Conservation (phyloP, 768 basidiomycete genomes). For the Agaricus subrufescens region DNA sequence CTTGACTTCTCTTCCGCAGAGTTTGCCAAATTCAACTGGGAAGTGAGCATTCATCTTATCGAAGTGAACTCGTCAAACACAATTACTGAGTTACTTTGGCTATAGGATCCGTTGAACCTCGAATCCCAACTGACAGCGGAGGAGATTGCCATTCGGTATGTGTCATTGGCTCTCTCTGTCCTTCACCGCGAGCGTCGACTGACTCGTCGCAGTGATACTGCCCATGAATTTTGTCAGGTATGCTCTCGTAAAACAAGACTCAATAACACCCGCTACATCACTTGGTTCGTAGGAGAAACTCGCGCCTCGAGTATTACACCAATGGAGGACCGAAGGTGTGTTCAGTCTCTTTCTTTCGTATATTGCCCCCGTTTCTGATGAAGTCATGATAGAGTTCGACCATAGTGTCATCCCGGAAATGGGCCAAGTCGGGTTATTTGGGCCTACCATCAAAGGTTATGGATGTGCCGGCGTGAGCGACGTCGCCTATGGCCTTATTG, state of each 20-base stretch:
- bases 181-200: neutral
- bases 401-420: conserved; percentile 77
- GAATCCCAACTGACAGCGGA: conserved; percentile 84
- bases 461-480: conserved; percentile 90
- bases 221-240: conserved; percentile 76
- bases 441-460: conserved; percentile 90
- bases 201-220: conserved; percentile 57
- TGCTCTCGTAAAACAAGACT: conserved; percentile 16
- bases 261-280: neutral
- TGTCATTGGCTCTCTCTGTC: neutral
- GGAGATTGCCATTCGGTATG: conserved; percentile 82
- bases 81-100: neutral
- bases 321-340: conserved; percentile 83
- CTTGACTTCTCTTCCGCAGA: conserved; percentile 18
- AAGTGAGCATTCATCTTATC: conserved; percentile 22
- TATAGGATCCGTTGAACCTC: conserved; percentile 78
- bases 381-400: conserved; percentile 58
- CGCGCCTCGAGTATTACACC: conserved; percentile 82
- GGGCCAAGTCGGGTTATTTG: conserved; percentile 88
- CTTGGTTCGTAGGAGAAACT: conserved; percentile 59
- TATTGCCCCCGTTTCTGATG: neutral
- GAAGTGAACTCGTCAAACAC: neutral
- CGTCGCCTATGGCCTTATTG: conserved; percentile 92
- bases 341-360: neutral
- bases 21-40: conserved; percentile 39